Evolutionary conservation across 139 green algal species (phyloP).

Genomic region (Closterium sp.): DNA sequence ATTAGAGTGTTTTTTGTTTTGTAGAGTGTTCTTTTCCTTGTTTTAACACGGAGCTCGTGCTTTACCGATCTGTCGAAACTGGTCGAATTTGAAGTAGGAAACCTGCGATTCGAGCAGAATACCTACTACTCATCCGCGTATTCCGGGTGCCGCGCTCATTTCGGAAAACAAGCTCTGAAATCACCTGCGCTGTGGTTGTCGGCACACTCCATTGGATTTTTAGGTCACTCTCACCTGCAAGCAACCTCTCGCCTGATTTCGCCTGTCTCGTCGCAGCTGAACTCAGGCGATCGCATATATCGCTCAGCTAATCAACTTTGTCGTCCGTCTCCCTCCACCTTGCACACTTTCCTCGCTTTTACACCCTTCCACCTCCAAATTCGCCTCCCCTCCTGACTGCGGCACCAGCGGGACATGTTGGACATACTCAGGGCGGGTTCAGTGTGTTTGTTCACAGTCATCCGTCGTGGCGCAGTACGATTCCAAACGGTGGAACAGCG

Average conservation of each 20-base stretch:
- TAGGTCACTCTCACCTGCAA: background rate
- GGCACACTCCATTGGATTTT: background rate
- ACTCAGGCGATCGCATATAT: background rate
- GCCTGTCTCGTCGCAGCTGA: background rate
- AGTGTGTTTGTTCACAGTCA: no score
- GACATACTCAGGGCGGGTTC: no score
- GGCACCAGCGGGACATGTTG: no score
- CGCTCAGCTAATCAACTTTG: background rate
- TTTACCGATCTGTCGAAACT: no score
- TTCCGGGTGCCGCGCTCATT: background rate
- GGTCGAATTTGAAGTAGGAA: no score
- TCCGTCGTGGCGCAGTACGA: no score
- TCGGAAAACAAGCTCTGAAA: background rate
- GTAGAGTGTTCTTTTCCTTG: no score
- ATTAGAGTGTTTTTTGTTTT: no score
- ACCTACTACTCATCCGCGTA: no score
- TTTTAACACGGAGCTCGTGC: no score
- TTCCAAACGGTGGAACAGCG: no score
- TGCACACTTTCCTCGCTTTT: background rate
- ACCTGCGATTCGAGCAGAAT: background rate
- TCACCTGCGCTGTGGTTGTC: background rate
- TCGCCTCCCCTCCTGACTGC: background rate
- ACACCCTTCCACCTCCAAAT: background rate
- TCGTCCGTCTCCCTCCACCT: background rate
- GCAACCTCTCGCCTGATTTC: background rate